Base-by-base conservation (phyloP, 805 yeast genomes). In the Kodamaea restingae region DNA sequence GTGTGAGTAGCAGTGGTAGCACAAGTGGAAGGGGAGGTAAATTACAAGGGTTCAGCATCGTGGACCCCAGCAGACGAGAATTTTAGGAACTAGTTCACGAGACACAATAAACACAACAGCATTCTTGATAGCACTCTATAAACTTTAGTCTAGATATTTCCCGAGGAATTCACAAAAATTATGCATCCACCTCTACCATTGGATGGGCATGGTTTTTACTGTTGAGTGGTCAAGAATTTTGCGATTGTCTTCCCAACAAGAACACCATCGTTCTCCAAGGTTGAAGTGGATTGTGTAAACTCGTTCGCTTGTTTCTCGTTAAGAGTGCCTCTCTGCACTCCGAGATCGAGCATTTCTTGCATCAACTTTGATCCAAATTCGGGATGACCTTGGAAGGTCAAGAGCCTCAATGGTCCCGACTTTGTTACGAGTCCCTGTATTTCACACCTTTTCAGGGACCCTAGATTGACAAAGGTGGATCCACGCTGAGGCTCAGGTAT, bases 381-480 rank as follows among this genome's bases (percentile, higher is more conserved):
- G 0, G 96, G 96, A 52, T 88, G 97, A 0, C 96, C 96, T 59
- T 88, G 97, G 48, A 88, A 75, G 0, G 93, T 76, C 15, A 88
- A 59, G 6, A 84, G 39, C 32, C 71, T 67, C 15, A 67, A 54
- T 0, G 71, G 67, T 29, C 75, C 73, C 40, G 73, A 39, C 11
- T 50, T 56, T 2, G 71, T 57, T 11, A 64, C 74, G 20, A 85
- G 61, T 0, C 95, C 95, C 60, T 88, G 96, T 25, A 75, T 62
- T 1, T 61, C 50, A 45, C 95, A 83, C 29, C 58, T 67, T 0
- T 66, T 58, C 6, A 83, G 73, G 4, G 72, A 57, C 0, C 95
- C 84, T 56, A 80, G 61, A 17, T 58, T 53, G 14, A 50, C 48
- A 36, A 63, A 61, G 4, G 48, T 42, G 44, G 70, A 61, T 35